Evolutionary conservation across 2,329 filamentous ascomycete genomes (phyloP), one percentile per base, ranked within the genome.

Genomic region (Cercospora citrullina): DNA sequence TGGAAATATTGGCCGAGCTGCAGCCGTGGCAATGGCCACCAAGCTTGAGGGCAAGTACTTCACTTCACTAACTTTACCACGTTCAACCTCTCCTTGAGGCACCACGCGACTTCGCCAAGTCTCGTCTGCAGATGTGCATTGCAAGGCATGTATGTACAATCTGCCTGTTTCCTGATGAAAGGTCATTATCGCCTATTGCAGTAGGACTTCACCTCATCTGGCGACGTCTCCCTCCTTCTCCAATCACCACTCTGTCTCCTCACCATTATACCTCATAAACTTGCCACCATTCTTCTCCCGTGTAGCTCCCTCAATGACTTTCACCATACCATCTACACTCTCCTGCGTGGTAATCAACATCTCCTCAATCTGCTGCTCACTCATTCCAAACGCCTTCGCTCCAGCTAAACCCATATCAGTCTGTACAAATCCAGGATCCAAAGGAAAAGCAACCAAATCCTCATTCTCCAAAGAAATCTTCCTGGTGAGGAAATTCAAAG

Each of bases 221-320:
- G 9, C 4, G n/a, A 23, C 5, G 1, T 21, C 31, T 21, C 10
- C 18, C 42, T 21, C 21, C 42, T 48, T 30, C 7, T 30, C 8
- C 28, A 4, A 18, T 59, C 55, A 64, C 62, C 62, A 64, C 12
- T 60, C 26, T 33, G 57, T 45, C 64, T 58, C 31, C 31, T 63
- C 64, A n/a, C 64, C 64, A 58, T 66, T 48, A 12, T 63, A 63
- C 26, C 51, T 55, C 60, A 36, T 18, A n/a, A 66, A 63, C 31
- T 30, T 66, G 6, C 64, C 64, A 21, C 48, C 33, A 18, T 31
- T 39, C 21, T 58, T 31, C 33, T 64, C 62, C 7, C 48, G 55
- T 16, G 42, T 60, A 16, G 59, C 45, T 6, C 9, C 31, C 10
- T 66, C 64, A 51, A 66, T 55, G 12, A 57, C 31, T n/a, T 66